Evolutionary conservation across 108 stramenopile genomes (phyloP).

Genomic region (Pseudonitzschia delicatissima): DNA sequence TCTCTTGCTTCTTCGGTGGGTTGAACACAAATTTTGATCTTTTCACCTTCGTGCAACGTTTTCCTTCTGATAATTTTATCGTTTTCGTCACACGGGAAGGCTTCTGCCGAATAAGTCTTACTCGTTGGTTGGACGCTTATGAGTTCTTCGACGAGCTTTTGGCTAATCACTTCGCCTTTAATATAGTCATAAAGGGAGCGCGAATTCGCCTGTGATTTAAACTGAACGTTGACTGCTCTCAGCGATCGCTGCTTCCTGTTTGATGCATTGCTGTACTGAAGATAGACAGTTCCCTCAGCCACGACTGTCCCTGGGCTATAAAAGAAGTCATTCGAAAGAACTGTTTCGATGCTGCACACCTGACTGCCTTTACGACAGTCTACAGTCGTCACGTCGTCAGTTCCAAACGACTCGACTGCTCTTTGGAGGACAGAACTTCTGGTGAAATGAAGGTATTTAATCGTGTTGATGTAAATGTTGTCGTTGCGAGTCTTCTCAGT

Average conservation of each 20-base stretch:
- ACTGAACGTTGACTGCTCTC: not conserved
- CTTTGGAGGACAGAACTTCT: not conserved
- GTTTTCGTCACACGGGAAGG: constrained; percentile 17
- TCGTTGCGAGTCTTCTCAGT: not conserved
- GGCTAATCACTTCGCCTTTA: not conserved
- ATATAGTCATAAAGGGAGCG: constrained; percentile 1
- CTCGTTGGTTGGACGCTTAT: not conserved
- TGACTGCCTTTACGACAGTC: constrained; percentile 8
- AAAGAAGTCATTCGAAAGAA: constrained; percentile 24
- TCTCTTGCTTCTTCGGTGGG: not conserved
- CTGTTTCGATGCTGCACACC: constrained; percentile 9
- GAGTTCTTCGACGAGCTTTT: not conserved
- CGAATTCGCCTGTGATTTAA: not conserved
- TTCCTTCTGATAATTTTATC: constrained; percentile 1
- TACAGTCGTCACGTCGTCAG: constrained; percentile 2
- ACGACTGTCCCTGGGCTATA: constrained; percentile 15
- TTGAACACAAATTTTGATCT: constrained; percentile 3
- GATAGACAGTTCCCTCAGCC: constrained; percentile 9
- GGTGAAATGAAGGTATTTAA: not conserved
- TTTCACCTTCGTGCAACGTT: not conserved
- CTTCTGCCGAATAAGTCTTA: constrained; percentile 13
- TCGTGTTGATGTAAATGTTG: too few relatives aligned
- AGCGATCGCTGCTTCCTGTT: not conserved
- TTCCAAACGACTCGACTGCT: not conserved
- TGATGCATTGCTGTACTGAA: constrained; percentile 2